phyloP scores from a whole-genome alignment of 2,329 filamentous ascomycete species.

The Arthrobotrys iridis region DNA sequence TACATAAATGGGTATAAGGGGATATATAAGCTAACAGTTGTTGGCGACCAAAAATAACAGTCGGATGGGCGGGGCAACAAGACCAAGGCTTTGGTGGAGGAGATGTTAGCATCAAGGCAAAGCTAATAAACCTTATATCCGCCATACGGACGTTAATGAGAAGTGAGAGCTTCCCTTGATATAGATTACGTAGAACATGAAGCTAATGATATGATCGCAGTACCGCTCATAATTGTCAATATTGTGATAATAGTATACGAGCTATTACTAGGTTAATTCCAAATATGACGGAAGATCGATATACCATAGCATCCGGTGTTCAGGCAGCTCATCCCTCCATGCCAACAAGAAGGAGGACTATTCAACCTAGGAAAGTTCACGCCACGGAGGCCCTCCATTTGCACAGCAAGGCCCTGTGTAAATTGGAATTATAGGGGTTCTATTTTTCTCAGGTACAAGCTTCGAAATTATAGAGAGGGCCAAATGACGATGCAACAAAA shows the following conservation, averaged over 20 bases:
- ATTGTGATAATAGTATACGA: constrained; percentile 52
- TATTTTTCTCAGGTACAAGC: background rate
- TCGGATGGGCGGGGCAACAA: constrained; percentile 76
- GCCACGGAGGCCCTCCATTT: background rate
- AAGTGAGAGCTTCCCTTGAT: constrained; percentile 67
- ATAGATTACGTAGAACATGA: background rate
- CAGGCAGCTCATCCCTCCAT: too few species aligned
- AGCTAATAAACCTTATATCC: constrained; percentile 87
- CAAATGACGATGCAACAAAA: background rate
- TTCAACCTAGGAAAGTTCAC: background rate
- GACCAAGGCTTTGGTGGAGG: constrained; percentile 67
- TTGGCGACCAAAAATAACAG: constrained; percentile 63
- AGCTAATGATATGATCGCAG: background rate
- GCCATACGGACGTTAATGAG: constrained; percentile 92
- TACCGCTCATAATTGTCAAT: constrained; percentile 52
- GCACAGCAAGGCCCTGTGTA: background rate
- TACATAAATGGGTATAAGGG: constrained; percentile 1
- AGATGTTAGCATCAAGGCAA: constrained; percentile 82
- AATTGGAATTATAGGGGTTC: background rate
- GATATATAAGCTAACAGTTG: background rate
- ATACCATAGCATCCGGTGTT: background rate
- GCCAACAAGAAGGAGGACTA: too few species aligned
- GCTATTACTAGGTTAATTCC: constrained; percentile 36
- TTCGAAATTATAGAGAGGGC: background rate
- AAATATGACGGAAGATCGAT: background rate